Evolutionary conservation across 2,329 filamentous ascomycete species (phyloP).

Genomic region (Rhexocercosporidium sp.): DNA sequence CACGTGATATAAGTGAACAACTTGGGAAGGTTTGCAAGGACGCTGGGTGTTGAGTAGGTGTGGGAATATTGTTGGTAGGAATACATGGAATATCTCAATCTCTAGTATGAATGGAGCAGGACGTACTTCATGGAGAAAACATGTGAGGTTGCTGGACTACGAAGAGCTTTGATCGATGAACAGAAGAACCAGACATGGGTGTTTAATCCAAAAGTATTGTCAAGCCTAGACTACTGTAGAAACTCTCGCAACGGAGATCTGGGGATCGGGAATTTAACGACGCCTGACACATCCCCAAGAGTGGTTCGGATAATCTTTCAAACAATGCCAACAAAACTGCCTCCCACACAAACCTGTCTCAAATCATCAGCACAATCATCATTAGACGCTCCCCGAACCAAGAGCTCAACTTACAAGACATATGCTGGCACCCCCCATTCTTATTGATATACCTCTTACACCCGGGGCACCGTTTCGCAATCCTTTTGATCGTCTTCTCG

Average conservation of each 20-base stretch:
- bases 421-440: constrained; percentile 30
- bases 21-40: not conserved
- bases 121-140: no score
- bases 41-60: not conserved
- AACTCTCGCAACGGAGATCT: not conserved
- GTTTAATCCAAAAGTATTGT: no score
- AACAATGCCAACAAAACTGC: constrained; percentile 28
- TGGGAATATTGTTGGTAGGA: no score
- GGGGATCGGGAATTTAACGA: not conserved
- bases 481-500: constrained; percentile 26
- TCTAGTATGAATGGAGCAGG: no score
- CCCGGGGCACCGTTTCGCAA: constrained; percentile 30
- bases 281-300: constrained; percentile 21
- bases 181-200: no score
- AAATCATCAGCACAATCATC: not conserved
- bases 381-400: no score
- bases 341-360: constrained; percentile 24
- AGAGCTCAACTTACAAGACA: constrained; percentile 28
- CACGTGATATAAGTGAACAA: not conserved
- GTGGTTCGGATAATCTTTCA: constrained; percentile 24
- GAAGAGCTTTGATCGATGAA: no score
- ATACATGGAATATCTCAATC: no score
- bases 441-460: constrained; percentile 29
- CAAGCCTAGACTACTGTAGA: no score
- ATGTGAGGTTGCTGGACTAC: no score